Evolutionary conservation across 768 basidiomycete species (phyloP).

Genomic region (Tricholoma flavovirens): DNA sequence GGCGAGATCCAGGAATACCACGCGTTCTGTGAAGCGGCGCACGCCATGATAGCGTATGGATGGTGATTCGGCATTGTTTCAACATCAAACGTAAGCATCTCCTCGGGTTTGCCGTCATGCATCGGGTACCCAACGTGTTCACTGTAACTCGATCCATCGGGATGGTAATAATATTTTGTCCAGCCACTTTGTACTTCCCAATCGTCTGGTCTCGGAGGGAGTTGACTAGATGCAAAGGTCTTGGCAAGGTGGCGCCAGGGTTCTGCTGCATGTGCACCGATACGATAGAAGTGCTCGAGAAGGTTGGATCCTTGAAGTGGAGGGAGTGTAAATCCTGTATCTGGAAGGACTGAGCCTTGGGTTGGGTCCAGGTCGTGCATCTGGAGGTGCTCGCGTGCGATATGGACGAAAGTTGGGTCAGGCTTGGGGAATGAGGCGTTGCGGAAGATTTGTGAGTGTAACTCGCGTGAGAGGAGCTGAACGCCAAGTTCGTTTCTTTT

Average conservation of each 20-base stretch:
- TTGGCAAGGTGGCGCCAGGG: constrained; percentile 75
- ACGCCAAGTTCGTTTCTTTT: constrained; percentile 89
- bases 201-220: constrained; percentile 55
- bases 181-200: constrained; percentile 68
- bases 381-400: constrained; percentile 76
- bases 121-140: constrained; percentile 66
- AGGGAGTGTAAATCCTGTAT: constrained; percentile 77
- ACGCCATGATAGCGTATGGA: constrained; percentile 83
- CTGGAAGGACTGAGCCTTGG: constrained; percentile 75
- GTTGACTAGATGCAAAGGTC: constrained; percentile 39
- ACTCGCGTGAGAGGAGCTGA: constrained; percentile 76
- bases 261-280: constrained; percentile 63
- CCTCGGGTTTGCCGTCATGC: constrained; percentile 58
- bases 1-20: constrained; percentile 99
- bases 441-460: constrained; percentile 81
- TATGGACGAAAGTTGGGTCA: constrained; percentile 54
- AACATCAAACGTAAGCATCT: constrained; percentile 86
- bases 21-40: constrained; percentile 71
- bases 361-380: constrained; percentile 76
- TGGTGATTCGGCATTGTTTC: constrained; percentile 86
- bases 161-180: constrained; percentile 72
- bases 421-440: constrained; percentile 61
- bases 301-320: constrained; percentile 75
- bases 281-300: constrained; percentile 82
- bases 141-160: constrained; percentile 74